phyloP scores from a whole-genome alignment of 345 rosid species.

The Melastoma malabathricum region DNA sequence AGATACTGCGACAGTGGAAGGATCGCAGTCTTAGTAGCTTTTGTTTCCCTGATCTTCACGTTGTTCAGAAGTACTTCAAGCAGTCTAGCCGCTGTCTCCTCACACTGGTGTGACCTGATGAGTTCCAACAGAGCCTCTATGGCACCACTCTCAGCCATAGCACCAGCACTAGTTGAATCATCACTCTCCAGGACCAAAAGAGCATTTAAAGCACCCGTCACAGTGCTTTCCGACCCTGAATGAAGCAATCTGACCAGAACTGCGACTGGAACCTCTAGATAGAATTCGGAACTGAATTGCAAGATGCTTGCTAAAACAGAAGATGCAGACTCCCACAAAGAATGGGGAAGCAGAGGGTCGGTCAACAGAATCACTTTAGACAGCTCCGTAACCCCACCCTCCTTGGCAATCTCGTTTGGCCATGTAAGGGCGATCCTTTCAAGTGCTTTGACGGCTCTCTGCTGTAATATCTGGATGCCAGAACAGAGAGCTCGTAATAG shows the following conservation, averaged over 20 bases:
- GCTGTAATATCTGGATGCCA: constrained; percentile 80
- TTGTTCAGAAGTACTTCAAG: constrained; percentile 90
- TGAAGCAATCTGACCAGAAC: constrained; percentile 86
- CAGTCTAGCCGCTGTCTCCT: constrained; percentile 92
- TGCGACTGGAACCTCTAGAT: constrained; percentile 90
- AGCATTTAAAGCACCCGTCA: constrained; percentile 78
- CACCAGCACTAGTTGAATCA: constrained; percentile 91
- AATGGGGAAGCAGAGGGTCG: constrained; percentile 86
- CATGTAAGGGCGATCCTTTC: constrained; percentile 75
- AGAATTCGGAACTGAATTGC: constrained; percentile 92
- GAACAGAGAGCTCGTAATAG: constrained; percentile 78
- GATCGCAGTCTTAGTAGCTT: constrained; percentile 82
- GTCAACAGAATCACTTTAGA: constrained; percentile 89
- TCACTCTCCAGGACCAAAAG: constrained; percentile 95
- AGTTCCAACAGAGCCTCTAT: constrained; percentile 96
- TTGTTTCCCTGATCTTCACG: constrained; percentile 89
- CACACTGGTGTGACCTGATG: constrained; percentile 87
- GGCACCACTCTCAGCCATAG: constrained; percentile 99
- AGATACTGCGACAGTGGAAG: constrained; percentile 89
- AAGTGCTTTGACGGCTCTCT: constrained; percentile 97
- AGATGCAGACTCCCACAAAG: constrained; percentile 94
- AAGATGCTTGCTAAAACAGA: constrained; percentile 70
- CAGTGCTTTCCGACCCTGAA: constrained; percentile 74
- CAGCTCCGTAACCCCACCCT: constrained; percentile 87
- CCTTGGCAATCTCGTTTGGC: constrained; percentile 96